Evolutionary conservation across 441 rosid species (phyloP).

Genomic region (Euphorbia corollata): DNA sequence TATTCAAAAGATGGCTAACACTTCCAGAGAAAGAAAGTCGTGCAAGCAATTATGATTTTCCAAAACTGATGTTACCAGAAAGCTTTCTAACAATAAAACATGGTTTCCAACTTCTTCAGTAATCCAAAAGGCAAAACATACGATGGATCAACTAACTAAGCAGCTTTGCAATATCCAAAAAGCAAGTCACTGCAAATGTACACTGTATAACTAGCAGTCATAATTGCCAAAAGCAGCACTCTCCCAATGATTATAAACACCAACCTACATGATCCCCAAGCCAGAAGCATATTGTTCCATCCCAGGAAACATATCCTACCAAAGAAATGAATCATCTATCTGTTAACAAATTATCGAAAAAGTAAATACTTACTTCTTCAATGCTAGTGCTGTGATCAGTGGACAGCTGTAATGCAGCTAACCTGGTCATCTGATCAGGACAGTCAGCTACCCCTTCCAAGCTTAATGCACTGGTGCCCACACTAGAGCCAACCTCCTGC

Average conservation of each 20-base stretch:
- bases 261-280: background rate
- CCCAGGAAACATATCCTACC: too few species aligned
- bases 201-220: background rate
- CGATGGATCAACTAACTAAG: background rate
- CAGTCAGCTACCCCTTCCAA: slow-evolving; percentile 41
- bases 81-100: background rate
- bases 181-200: too few species aligned
- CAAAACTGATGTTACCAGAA: background rate
- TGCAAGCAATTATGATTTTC: background rate
- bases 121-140: background rate
- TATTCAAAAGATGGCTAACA: background rate
- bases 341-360: background rate
- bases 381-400: slow-evolving; percentile 95
- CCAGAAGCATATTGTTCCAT: background rate
- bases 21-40: background rate
- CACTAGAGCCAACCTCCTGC: slow-evolving; percentile 40
- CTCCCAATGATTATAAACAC: background rate
- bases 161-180: background rate
- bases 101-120: background rate
- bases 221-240: slow-evolving; percentile 8
- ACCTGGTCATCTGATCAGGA: slow-evolving; percentile 35
- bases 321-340: background rate
- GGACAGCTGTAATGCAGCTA: slow-evolving; percentile 84
- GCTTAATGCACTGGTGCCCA: slow-evolving; percentile 30
- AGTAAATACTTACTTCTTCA: slow-evolving; percentile 65